Base-by-base conservation (phyloP, 139 green algal genomes). In the Micractinium conductrix region DNA sequence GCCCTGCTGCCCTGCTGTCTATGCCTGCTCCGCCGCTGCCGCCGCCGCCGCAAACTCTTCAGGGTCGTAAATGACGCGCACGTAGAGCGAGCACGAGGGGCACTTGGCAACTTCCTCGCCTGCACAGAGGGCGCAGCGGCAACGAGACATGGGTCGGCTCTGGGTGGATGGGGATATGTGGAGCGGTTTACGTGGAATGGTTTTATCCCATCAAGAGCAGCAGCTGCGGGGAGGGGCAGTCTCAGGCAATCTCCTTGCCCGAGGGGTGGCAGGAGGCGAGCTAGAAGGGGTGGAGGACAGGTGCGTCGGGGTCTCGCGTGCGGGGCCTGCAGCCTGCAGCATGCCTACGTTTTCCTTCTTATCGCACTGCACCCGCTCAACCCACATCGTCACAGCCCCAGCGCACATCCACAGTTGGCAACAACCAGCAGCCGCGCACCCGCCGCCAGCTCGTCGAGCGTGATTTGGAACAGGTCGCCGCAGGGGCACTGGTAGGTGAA, bases 391-490 rank as follows among this genome's bases (percentile, higher is more conserved):
- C n/a, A n/a, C n/a, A n/a, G n/a, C n/a, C n/a, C n/a, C n/a, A n/a
- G n/a, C n/a, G n/a, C n/a, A n/a, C n/a, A n/a, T n/a, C n/a, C n/a
- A n/a, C n/a, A n/a, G n/a, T n/a, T n/a, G n/a, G n/a, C n/a, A n/a
- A n/a, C n/a, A n/a, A n/a, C n/a, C n/a, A n/a, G n/a, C n/a, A n/a
- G n/a, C n/a, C n/a, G n/a, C 74, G 8, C 76, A 80, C 79, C 85
- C 24, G 83, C 63, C 16, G 84, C 63, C n/a, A 87, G 68, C 65
- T 88, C 84, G 17, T 96, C 95, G 87, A 95, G 72, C 2, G 93
- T 95, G 75, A 99, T 99, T 80, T 98, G 95, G 73, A 99, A 99
- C 1, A 99, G 70, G 90, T 99, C 97, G 5, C 97, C 97, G 84
- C 97, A 99, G 8, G 97, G 97, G 78, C 97, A 99, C 28, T 84